Evolutionary conservation across 2,329 filamentous ascomycete species (phyloP), one percentile per base, ranked within the genome.

Genomic region (Aureobasidium sp.): DNA sequence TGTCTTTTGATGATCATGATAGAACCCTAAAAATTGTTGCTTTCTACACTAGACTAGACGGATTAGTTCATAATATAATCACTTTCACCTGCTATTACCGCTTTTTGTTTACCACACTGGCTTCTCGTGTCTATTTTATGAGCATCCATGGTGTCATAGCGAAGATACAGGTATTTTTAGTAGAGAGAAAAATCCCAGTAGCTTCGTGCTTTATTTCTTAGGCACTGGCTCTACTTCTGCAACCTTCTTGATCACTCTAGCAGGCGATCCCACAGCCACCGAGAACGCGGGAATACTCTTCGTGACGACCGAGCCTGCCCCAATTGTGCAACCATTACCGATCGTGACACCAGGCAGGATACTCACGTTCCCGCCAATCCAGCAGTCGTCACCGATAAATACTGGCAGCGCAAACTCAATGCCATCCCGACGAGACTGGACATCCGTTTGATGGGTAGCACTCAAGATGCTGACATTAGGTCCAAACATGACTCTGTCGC

Each of bases 301-400:
- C 2, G 89, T 94, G 27, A 96, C 90, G 4, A 95, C 89, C 71
- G 87, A 90, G 1, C 88, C 90, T 1, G 92, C 91, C 0, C 90
- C 92, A 64, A 96, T 81, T 0, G 87, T 89, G 5, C 78, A 81
- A 0, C 91, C 90, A 61, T 82, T 80, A 0, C 92, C 91, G 66
- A 96, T 87, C 0, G 82, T 92, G 27, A 96, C 85, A 0, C 91
- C 91, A 0, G 89, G 85, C 47, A 92, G 76, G 20, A 96, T 83
- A 26, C 80, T 84, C 5, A 85, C 85, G 69, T 86, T 87, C 0
- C 88, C 88, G 1, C 87, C 89, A 34, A 93, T 75, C 89, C 89
- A 91, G 74, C 89, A 89, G 76, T 96, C 91, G 66, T 91, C 87
- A 0, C 87, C 90, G 59, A 96, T 85, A 15, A 72, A 73, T 0